Evolutionary conservation across 108 stramenopile genomes (phyloP).

Genomic region (Conticribra guillardii): DNA sequence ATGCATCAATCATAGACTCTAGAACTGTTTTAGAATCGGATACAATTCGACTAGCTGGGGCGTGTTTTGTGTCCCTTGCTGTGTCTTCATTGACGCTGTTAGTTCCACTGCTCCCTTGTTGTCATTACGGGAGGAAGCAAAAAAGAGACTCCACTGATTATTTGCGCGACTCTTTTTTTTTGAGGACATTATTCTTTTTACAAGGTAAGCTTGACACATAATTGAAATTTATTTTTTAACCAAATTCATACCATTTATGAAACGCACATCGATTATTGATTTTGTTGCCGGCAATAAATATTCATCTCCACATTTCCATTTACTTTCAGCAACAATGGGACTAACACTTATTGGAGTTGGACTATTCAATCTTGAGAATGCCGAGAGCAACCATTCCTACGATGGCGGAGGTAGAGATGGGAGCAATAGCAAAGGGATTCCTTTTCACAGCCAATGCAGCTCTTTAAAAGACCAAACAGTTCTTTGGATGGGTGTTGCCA

Average conservation of each 20-base stretch:
- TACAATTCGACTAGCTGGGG: slow-evolving; percentile 42
- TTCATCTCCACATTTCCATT: not conserved
- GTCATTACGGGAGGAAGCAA: slow-evolving; percentile 14
- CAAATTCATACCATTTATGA: too few species aligned
- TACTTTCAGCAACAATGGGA: slow-evolving; percentile 32
- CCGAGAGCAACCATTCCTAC: slow-evolving; percentile 29
- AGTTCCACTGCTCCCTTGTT: slow-evolving; percentile 36
- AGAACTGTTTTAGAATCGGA: slow-evolving; percentile 26
- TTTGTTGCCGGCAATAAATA: not conserved
- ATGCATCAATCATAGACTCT: slow-evolving; percentile 6
- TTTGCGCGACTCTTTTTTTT: slow-evolving; percentile 29
- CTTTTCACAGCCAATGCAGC: slow-evolving; percentile 29
- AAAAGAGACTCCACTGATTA: not conserved
- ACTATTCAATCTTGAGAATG: slow-evolving; percentile 30
- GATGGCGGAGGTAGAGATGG: slow-evolving; percentile 1
- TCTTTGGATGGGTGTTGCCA: slow-evolving; percentile 53
- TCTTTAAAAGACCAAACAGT: slow-evolving; percentile 46
- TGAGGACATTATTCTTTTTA: slow-evolving; percentile 35
- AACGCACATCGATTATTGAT: too few species aligned
- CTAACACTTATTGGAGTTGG: slow-evolving; percentile 37
- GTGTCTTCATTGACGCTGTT: slow-evolving; percentile 37
- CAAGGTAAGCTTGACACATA: slow-evolving; percentile 17
- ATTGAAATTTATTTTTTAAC: not conserved
- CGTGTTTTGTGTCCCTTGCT: slow-evolving; percentile 39
- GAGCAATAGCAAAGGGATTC: too few species aligned